These are phyloP conservation scores for Gossypioides kirkii DNA, from an alignment of 345 rosid species.

Conservation along the genomic window DNA sequence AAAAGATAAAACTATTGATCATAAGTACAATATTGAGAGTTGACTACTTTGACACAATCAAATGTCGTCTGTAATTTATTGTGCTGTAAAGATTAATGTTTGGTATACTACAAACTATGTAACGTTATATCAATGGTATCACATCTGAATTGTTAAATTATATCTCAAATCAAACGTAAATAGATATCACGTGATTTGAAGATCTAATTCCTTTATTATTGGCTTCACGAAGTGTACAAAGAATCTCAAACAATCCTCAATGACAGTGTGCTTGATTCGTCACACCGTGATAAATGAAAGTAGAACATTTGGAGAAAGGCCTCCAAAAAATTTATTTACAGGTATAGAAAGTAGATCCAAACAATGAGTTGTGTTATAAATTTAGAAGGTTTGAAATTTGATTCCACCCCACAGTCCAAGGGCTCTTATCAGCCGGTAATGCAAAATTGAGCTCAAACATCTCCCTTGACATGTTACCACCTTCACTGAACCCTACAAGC, in stretches of 20 bases:
- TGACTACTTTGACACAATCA: too few species aligned
- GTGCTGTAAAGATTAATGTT: too few species aligned
- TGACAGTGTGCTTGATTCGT: constrained; percentile 7
- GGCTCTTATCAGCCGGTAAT: constrained; percentile 75
- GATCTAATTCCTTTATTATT: constrained; percentile 8
- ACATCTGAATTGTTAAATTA: too few species aligned
- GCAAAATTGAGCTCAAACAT: constrained; percentile 99
- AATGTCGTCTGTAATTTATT: too few species aligned
- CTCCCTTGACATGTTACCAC: constrained; percentile 92
- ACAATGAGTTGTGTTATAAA: constrained; percentile 36
- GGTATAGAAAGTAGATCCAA: constrained; percentile 24
- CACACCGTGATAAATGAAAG: constrained; percentile 16
- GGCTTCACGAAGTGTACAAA: constrained; percentile 12
- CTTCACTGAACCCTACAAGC: constrained; percentile 86
- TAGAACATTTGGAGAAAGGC: constrained; percentile 23
- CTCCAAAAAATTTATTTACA: constrained; percentile 36
- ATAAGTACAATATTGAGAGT: too few species aligned
- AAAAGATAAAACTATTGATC: too few species aligned
- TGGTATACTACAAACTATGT: too few species aligned
- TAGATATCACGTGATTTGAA: too few species aligned
- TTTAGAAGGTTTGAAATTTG: constrained; percentile 83
- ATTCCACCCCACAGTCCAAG: constrained; percentile 95
- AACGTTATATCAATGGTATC: too few species aligned
- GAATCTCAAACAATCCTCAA: constrained; percentile 11
- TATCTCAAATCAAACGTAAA: too few species aligned